A percentile compares a stretch with the other conserved stretches of the same genome.
Conservation (phyloP, 768 basidiomycete genomes). For the Suillus fuscotomentosus region DNA sequence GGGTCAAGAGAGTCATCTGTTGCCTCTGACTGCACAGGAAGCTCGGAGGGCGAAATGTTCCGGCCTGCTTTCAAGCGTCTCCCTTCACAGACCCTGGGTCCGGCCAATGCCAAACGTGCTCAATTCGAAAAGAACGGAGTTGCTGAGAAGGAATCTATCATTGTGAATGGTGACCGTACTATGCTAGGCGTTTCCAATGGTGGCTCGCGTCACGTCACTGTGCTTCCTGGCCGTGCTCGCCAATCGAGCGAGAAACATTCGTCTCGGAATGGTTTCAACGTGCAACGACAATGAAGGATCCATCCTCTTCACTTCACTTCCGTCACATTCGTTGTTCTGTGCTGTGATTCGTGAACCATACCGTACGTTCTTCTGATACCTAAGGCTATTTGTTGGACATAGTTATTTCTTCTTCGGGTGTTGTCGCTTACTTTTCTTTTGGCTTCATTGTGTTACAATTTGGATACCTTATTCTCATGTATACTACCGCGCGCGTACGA, state of each 20-base stretch:
- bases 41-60: constrained; percentile 29
- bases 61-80: constrained; percentile 73
- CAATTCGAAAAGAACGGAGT: constrained; percentile 36
- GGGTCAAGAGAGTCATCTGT: constrained; percentile 31
- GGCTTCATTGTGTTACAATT: neutral
- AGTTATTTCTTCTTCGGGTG: neutral
- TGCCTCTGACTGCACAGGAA: constrained; percentile 31
- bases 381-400: neutral
- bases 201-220: constrained; percentile 24
- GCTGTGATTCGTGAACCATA: neutral
- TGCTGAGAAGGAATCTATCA: constrained; percentile 16
- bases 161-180: neutral
- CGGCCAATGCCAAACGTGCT: constrained; percentile 53
- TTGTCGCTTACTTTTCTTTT: neutral
- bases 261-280: neutral
- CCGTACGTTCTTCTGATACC: constrained; percentile 4
- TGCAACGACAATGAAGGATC: neutral
- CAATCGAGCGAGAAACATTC: constrained; percentile 9
- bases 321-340: neutral
- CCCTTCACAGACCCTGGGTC: constrained; percentile 71
- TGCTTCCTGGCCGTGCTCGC: constrained; percentile 30
- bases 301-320: neutral
- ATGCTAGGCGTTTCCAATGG: constrained; percentile 16
- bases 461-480: constrained; percentile 1
- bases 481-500: neutral